phyloP scores from a whole-genome alignment of 345 rosid genomes.

The Chamaenerion angustifolium region DNA sequence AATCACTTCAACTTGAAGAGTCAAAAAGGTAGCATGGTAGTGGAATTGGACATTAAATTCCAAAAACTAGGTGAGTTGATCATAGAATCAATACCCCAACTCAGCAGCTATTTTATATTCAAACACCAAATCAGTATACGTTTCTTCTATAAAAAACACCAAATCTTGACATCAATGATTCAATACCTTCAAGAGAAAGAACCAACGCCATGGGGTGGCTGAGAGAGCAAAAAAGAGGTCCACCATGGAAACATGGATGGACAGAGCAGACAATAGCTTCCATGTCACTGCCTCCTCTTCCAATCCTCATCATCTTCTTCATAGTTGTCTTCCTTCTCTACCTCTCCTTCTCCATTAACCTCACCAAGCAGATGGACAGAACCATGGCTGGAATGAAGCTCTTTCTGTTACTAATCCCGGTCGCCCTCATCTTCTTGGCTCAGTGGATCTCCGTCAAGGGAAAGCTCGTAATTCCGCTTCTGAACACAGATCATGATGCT shows the following conservation, averaged over 20 bases:
- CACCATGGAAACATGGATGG: conserved; percentile 7
- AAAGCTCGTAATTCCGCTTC: conserved; percentile 16
- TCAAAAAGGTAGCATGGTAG: too few relatives aligned
- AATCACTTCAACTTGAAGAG: too few relatives aligned
- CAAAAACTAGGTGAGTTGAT: background rate
- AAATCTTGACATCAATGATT: too few relatives aligned
- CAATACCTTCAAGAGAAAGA: background rate
- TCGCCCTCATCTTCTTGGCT: too few relatives aligned
- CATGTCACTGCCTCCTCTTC: conserved; percentile 3
- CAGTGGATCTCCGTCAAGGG: too few relatives aligned
- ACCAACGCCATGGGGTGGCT: background rate
- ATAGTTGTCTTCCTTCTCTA: background rate
- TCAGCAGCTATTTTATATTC: background rate
- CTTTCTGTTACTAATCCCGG: too few relatives aligned
- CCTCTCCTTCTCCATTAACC: background rate
- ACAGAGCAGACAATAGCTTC: conserved; percentile 3
- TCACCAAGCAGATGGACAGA: background rate
- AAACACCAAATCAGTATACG: too few relatives aligned
- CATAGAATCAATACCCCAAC: conserved; percentile 1
- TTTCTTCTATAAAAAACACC: too few relatives aligned
- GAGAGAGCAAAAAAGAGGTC: conserved; percentile 2
- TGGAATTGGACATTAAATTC: too few relatives aligned
- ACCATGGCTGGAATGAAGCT: background rate
- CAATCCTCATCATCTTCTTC: conserved; percentile 2
- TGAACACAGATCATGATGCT: conserved; percentile 12